Conservation (phyloP, 306 rosid genomes). For the Glycine soja region DNA sequence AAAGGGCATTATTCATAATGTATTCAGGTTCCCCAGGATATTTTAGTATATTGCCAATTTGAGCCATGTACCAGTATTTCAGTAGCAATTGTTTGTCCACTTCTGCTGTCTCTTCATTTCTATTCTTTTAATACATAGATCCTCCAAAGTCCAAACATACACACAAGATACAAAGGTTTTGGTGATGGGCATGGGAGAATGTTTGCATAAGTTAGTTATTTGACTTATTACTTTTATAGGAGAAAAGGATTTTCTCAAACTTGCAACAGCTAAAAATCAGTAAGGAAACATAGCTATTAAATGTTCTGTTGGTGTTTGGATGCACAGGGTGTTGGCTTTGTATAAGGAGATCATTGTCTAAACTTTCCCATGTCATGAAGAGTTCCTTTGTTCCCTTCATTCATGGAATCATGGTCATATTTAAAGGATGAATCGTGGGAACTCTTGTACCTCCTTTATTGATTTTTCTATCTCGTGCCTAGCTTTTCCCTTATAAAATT, state of each 20-base stretch:
- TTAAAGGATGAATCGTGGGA: neutral
- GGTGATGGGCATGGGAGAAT: neutral
- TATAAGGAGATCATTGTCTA: too few species aligned
- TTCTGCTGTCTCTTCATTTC: slow-evolving; percentile 35
- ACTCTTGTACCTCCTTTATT: slow-evolving; percentile 2
- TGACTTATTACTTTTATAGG: neutral
- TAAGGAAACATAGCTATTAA: neutral
- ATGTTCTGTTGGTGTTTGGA: slow-evolving; percentile 5
- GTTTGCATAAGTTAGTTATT: slow-evolving; percentile 14
- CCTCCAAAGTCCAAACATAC: neutral
- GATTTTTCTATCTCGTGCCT: slow-evolving; percentile 6
- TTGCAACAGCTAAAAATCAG: slow-evolving; percentile 13
- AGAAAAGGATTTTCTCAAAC: slow-evolving; percentile 9
- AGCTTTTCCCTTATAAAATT: slow-evolving; percentile 11
- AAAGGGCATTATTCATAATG: neutral
- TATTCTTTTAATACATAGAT: neutral
- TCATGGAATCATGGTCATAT: neutral
- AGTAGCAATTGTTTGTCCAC: neutral
- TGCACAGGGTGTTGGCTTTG: slow-evolving; percentile 1
- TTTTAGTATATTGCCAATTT: slow-evolving; percentile 8
- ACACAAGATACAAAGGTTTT: slow-evolving; percentile 10
- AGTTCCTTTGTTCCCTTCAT: neutral
- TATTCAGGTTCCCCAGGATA: neutral
- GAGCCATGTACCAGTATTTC: neutral
- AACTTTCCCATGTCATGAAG: neutral